Conservation (phyloP, 805 yeast species). For the Candida tibetensis region DNA sequence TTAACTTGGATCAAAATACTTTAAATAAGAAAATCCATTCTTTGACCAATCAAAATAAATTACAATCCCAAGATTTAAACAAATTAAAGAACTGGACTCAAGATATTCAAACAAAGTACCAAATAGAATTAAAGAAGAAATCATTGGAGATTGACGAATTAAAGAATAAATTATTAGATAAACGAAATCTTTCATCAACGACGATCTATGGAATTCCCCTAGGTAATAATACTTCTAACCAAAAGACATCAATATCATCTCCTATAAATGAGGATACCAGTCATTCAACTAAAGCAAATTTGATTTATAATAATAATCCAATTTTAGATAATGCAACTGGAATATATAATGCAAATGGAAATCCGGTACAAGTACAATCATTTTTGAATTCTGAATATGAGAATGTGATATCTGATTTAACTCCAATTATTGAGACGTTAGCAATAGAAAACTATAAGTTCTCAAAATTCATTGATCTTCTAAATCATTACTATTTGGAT, state of each 20-base stretch:
- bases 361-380: background rate
- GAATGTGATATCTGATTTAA: slow-evolving; percentile 29
- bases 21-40: slow-evolving; percentile 16
- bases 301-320: slow-evolving; percentile 33
- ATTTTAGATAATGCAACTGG: slow-evolving; percentile 22
- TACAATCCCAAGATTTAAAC: slow-evolving; percentile 28
- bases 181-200: slow-evolving; percentile 28
- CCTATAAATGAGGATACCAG: slow-evolving; percentile 3
- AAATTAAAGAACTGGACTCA: slow-evolving; percentile 26
- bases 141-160: slow-evolving; percentile 31
- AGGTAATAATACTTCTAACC: background rate
- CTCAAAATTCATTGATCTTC: slow-evolving; percentile 25
- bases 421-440: slow-evolving; percentile 34
- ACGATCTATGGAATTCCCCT: slow-evolving; percentile 27
- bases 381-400: slow-evolving; percentile 26
- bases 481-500: slow-evolving; percentile 27
- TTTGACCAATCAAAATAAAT: slow-evolving; percentile 19
- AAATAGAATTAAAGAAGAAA: slow-evolving; percentile 34
- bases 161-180: slow-evolving; percentile 33
- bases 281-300: slow-evolving; percentile 18
- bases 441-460: slow-evolving; percentile 37
- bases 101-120: slow-evolving; percentile 32
- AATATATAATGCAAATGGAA: slow-evolving; percentile 2
- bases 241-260: background rate
- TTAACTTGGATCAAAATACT: slow-evolving; percentile 17